Evolutionary conservation across 2,329 filamentous ascomycete genomes (phyloP).

Genomic region (Corinectria fuckeliana): DNA sequence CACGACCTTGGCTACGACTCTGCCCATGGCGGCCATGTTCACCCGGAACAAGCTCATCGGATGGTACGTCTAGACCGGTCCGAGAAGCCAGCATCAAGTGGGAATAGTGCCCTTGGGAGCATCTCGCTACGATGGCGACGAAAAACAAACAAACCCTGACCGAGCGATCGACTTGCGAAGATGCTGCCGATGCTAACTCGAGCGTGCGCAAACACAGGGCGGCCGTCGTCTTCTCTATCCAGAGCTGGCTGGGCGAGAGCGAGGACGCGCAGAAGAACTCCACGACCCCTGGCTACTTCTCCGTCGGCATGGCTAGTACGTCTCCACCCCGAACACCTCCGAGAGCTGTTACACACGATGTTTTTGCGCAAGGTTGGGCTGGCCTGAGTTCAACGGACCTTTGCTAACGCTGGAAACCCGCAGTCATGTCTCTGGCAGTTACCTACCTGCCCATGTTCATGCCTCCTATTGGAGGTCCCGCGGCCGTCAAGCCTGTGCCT

Average conservation of each 20-base stretch:
- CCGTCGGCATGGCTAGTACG: conserved; percentile 80
- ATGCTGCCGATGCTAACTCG: background rate
- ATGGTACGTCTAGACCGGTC: conserved; percentile 54
- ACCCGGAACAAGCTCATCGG: conserved; percentile 84
- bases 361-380: too few species aligned
- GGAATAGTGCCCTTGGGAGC: conserved; percentile 9
- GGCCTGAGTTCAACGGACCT: background rate
- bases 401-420: conserved; percentile 21
- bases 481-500: conserved; percentile 40
- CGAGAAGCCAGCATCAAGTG: background rate
- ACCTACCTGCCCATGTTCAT: conserved; percentile 60
- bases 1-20: conserved; percentile 74
- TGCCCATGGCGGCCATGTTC: conserved; percentile 97
- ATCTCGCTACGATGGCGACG: background rate
- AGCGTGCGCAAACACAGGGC: conserved; percentile 55
- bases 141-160: too few species aligned
- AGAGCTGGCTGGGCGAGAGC: conserved; percentile 80
- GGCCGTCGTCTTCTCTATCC: conserved; percentile 74
- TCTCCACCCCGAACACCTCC: conserved; percentile 30
- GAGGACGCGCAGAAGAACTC: conserved; percentile 68
- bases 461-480: conserved; percentile 47
- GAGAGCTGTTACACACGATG: too few species aligned
- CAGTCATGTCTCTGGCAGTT: conserved; percentile 66
- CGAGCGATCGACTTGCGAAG: conserved; percentile 15
- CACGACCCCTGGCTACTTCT: conserved; percentile 72